These are phyloP conservation scores for Alternaria sp. DNA, from an alignment of 2,329 filamentous ascomycete species.

Conservation along the genomic window DNA sequence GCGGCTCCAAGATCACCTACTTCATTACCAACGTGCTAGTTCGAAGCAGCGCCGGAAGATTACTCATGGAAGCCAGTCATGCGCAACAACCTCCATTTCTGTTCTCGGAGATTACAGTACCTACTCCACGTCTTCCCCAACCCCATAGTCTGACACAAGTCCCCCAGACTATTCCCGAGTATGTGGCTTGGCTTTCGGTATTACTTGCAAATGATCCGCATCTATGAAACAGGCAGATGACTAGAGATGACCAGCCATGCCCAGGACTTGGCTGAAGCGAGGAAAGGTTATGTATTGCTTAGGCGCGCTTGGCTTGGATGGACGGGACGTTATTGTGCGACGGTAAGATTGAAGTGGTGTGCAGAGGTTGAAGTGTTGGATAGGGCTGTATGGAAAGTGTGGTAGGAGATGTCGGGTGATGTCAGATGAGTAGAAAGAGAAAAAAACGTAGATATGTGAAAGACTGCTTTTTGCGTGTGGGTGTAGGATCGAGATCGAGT, in stretches of 20 bases:
- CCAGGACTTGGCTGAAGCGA: slow-evolving; percentile 17
- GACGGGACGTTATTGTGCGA: slow-evolving; percentile 8
- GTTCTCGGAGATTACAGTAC: not conserved
- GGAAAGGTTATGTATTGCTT: slow-evolving; percentile 15
- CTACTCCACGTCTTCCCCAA: not conserved
- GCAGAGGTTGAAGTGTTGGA: slow-evolving; percentile 12
- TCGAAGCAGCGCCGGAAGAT: not conserved
- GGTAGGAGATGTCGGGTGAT: not conserved
- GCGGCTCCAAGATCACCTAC: too few species aligned
- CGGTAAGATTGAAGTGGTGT: not conserved
- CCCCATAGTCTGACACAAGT: not conserved
- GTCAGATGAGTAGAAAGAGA: not conserved
- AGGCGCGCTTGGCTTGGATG: slow-evolving; percentile 12
- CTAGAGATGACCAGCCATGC: not conserved
- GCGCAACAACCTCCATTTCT: not conserved
- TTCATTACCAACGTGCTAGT: not conserved
- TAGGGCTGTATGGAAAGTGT: slow-evolving; percentile 1
- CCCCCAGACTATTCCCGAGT: not conserved
- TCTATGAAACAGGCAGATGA: slow-evolving; percentile 12
- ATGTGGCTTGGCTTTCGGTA: not conserved
- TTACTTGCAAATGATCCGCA: slow-evolving; percentile 10
- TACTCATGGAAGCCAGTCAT: not conserved
- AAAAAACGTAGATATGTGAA: not conserved
- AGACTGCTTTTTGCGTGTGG: not conserved
- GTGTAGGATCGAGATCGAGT: not conserved